phyloP scores from a whole-genome alignment of 371 early-diverging fungal genomes.

The Basidiobolus heterosporus region DNA sequence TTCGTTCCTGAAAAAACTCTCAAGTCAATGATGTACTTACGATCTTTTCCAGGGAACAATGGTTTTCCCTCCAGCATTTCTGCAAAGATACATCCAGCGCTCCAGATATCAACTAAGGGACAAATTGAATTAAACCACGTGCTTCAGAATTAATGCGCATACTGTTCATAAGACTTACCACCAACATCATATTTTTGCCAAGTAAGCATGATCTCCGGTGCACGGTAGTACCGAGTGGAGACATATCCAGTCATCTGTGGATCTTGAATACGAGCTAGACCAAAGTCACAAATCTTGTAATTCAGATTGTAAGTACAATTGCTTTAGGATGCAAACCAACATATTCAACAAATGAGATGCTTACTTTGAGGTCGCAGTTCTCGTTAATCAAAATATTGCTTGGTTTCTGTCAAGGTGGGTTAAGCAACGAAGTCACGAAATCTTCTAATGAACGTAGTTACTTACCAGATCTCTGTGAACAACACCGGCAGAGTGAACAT shows the following conservation, averaged over 20 bases:
- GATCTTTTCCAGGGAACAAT: slow-evolving; percentile 92
- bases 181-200: slow-evolving; percentile 91
- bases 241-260: slow-evolving; percentile 93
- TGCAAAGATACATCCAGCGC: slow-evolving; percentile 96
- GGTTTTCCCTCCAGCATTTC: slow-evolving; percentile 94
- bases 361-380: slow-evolving; percentile 83
- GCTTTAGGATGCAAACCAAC: too few relatives aligned
- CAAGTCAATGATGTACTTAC: slow-evolving; percentile 24
- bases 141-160: neutral
- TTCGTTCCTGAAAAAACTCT: neutral
- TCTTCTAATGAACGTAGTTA: neutral
- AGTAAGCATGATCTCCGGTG: slow-evolving; percentile 98
- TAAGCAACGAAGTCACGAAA: neutral
- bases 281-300: slow-evolving; percentile 84
- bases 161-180: slow-evolving; percentile 22
- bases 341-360: slow-evolving; percentile 1
- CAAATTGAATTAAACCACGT: slow-evolving; percentile 1
- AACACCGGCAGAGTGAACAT: slow-evolving; percentile 87
- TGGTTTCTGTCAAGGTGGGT: slow-evolving; percentile 51
- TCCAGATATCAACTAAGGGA: slow-evolving; percentile 93
- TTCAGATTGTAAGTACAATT: neutral
- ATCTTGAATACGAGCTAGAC: slow-evolving; percentile 82
- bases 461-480: slow-evolving; percentile 83
- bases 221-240: slow-evolving; percentile 94
- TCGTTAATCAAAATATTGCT: slow-evolving; percentile 88